These are phyloP conservation scores for Chondrostereum purpureum DNA, from an alignment of 1,284 basidiomycete species.

Conservation along the genomic window DNA sequence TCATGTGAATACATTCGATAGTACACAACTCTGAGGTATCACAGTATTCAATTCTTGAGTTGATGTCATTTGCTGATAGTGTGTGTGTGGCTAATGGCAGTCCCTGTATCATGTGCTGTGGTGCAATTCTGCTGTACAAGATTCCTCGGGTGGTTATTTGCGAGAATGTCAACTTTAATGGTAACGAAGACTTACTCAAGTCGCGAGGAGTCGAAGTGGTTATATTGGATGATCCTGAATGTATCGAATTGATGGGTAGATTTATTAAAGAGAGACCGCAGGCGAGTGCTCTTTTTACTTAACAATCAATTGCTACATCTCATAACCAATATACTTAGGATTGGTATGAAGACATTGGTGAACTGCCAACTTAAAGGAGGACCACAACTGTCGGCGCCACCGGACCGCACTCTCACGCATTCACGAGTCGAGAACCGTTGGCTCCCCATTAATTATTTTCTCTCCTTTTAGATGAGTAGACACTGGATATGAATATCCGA, in stretches of 20 bases:
- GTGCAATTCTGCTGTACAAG: slow-evolving; percentile 51
- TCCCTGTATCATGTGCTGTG: slow-evolving; percentile 60
- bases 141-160: slow-evolving; percentile 58
- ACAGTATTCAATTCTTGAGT: too few relatives aligned
- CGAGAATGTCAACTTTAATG: slow-evolving; percentile 45
- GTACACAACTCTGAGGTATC: too few relatives aligned
- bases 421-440: too few relatives aligned
- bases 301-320: background rate
- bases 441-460: too few relatives aligned
- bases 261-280: slow-evolving; percentile 47
- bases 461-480: too few relatives aligned
- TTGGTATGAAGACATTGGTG: slow-evolving; percentile 56
- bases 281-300: slow-evolving; percentile 24
- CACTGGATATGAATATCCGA: too few relatives aligned
- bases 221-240: slow-evolving; percentile 38
- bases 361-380: slow-evolving; percentile 13
- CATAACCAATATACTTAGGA: slow-evolving; percentile 27
- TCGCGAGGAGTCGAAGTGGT: slow-evolving; percentile 46
- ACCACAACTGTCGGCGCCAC: too few relatives aligned
- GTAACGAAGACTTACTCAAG: slow-evolving; percentile 44
- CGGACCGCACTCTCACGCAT: too few relatives aligned
- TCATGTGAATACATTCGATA: slow-evolving; percentile 8
- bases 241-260: slow-evolving; percentile 37
- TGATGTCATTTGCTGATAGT: slow-evolving; percentile 31
- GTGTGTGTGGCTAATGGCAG: slow-evolving; percentile 19